Conservation (phyloP, 1,284 basidiomycete genomes). For the Malassezia brasiliensis region DNA sequence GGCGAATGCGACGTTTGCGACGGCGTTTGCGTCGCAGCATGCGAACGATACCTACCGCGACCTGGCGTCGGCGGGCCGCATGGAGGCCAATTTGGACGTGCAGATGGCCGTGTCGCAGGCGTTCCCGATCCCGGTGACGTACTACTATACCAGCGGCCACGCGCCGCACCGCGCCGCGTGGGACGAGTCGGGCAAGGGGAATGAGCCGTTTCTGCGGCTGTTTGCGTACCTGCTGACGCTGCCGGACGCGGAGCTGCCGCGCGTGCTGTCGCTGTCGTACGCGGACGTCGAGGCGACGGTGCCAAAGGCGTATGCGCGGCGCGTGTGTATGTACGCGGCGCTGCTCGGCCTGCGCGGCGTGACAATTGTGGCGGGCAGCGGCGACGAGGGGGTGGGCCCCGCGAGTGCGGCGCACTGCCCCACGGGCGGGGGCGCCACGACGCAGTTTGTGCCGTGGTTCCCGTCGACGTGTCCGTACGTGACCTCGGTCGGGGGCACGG, state of each 20-base stretch:
- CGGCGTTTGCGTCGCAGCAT: background rate
- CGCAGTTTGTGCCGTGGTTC: slow-evolving; percentile 59
- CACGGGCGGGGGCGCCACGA: slow-evolving; percentile 36
- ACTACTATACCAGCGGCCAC: slow-evolving; percentile 52
- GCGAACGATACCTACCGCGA: slow-evolving; percentile 48
- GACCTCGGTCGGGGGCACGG: slow-evolving; percentile 57
- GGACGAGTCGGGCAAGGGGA: slow-evolving; percentile 49
- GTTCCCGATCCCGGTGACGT: slow-evolving; percentile 59
- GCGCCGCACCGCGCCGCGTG: slow-evolving; percentile 50
- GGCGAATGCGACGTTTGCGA: background rate
- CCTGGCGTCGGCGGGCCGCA: slow-evolving; percentile 53
- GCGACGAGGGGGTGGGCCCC: slow-evolving; percentile 59
- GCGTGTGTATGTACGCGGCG: slow-evolving; percentile 59
- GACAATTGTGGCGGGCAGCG: slow-evolving; percentile 61
- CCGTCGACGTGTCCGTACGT: slow-evolving; percentile 60
- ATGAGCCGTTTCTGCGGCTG: slow-evolving; percentile 62
- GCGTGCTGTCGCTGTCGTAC: slow-evolving; percentile 56
- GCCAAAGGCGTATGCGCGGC: slow-evolving; percentile 57
- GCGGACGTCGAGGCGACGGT: slow-evolving; percentile 54
- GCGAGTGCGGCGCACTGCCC: slow-evolving; percentile 46
- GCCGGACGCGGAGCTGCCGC: slow-evolving; percentile 53
- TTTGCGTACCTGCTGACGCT: slow-evolving; percentile 55
- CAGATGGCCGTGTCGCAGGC: slow-evolving; percentile 59
- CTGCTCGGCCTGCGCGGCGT: slow-evolving; percentile 56
- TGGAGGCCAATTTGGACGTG: slow-evolving; percentile 62